phyloP scores from a whole-genome alignment of 768 basidiomycete species.

The Boletus coccyginus region DNA sequence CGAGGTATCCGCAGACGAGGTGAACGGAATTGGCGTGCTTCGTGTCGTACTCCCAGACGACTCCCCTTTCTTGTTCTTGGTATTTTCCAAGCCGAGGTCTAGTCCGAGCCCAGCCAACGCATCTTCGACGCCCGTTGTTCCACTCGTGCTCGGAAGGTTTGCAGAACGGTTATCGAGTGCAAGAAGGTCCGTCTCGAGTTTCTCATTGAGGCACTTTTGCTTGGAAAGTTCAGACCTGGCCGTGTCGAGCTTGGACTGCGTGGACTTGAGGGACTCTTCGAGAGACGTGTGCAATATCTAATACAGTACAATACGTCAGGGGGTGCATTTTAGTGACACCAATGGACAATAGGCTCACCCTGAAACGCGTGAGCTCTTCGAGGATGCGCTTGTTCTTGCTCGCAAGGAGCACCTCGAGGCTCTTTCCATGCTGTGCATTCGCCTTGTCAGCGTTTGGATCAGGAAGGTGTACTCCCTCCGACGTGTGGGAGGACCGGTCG shows the following conservation, averaged over 20 bases:
- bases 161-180: slow-evolving; percentile 59
- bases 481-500: slow-evolving; percentile 39
- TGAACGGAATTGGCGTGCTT: slow-evolving; percentile 67
- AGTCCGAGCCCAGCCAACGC: slow-evolving; percentile 73
- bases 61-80: slow-evolving; percentile 18
- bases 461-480: slow-evolving; percentile 65
- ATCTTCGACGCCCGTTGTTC: slow-evolving; percentile 41
- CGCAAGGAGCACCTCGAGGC: slow-evolving; percentile 87
- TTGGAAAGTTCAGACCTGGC: slow-evolving; percentile 69
- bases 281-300: slow-evolving; percentile 85
- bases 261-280: slow-evolving; percentile 58
- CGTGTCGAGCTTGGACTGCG: slow-evolving; percentile 55
- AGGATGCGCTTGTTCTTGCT: slow-evolving; percentile 91
- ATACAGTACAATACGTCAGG: background rate
- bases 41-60: slow-evolving; percentile 32
- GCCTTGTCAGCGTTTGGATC: slow-evolving; percentile 88
- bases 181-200: slow-evolving; percentile 87
- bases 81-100: slow-evolving; percentile 34
- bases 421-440: slow-evolving; percentile 71
- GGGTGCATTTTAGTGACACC: background rate
- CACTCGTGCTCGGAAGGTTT: slow-evolving; percentile 16
- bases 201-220: slow-evolving; percentile 80
- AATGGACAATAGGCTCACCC: slow-evolving; percentile 44
- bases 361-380: slow-evolving; percentile 89
- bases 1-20: slow-evolving; percentile 80